These are phyloP conservation scores for Podila epigama DNA, from an alignment of 192 early-diverging fungal genomes.

Conservation along the genomic window DNA sequence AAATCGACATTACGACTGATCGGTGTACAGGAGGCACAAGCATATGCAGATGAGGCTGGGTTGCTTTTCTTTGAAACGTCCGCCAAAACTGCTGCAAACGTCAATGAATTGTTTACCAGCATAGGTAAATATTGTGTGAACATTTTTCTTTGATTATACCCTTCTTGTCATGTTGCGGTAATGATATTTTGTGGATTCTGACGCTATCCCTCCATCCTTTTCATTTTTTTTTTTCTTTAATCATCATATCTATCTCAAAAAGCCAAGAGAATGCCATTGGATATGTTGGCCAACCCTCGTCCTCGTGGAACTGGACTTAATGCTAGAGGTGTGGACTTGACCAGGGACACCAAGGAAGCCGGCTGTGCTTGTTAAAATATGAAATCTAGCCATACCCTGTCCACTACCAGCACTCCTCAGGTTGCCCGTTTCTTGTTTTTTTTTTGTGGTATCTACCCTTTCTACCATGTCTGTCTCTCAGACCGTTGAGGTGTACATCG, in stretches of 20 bases:
- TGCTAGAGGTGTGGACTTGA: conserved; percentile 60
- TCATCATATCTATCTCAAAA: too few relatives aligned
- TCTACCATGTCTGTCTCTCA: too few relatives aligned
- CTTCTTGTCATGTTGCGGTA: background rate
- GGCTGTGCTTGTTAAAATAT: conserved; percentile 37
- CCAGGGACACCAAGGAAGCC: conserved; percentile 33
- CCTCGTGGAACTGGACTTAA: conserved; percentile 54
- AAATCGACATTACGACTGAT: too few relatives aligned
- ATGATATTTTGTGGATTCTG: background rate
- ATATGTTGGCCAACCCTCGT: conserved; percentile 65
- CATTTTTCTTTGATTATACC: background rate
- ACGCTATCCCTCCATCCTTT: background rate
- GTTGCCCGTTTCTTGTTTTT: background rate
- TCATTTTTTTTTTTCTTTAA: background rate
- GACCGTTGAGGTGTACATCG: too few relatives aligned
- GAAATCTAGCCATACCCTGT: background rate
- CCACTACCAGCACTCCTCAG: background rate
- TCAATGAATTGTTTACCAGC: conserved; percentile 67
- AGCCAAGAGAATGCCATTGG: conserved; percentile 77
- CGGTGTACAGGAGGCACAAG: conserved; percentile 60
- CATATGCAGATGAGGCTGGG: conserved; percentile 69
- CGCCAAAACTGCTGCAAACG: conserved; percentile 69
- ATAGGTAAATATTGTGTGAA: conserved; percentile 56
- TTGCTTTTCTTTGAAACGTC: conserved; percentile 74
- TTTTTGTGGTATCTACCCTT: too few relatives aligned